Percentiles rank a stretch among this genome's conserved stretches.
Evolutionary conservation across 305 asterid genomes (phyloP).

Genomic region (Galium porrigens): DNA sequence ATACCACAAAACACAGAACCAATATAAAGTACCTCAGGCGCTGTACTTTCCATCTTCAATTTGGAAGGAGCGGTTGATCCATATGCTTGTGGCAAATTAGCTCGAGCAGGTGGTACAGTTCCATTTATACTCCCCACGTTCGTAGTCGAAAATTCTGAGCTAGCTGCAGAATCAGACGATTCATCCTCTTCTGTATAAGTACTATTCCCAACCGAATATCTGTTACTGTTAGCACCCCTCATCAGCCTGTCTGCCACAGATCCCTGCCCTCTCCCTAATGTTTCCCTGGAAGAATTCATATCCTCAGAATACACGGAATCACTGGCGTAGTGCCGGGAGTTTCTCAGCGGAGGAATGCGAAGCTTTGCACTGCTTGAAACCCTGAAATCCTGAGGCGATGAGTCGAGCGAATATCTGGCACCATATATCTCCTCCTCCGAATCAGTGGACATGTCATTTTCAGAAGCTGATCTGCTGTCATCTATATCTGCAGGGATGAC

Average conservation of each 20-base stretch:
- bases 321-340: constrained; percentile 22
- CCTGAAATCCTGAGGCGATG: constrained; percentile 36
- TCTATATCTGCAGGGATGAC: constrained; percentile 26
- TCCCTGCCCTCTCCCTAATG: constrained; percentile 26
- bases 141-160: constrained; percentile 37
- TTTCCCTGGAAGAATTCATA: constrained; percentile 32
- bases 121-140: constrained; percentile 24
- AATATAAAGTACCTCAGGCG: constrained; percentile 20
- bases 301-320: constrained; percentile 30
- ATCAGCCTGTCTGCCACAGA: constrained; percentile 18
- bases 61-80: constrained; percentile 22
- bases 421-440: constrained; percentile 33
- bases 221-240: constrained; percentile 29
- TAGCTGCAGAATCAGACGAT: constrained; percentile 31
- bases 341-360: constrained; percentile 18
- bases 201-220: constrained; percentile 23
- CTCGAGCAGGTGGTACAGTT: constrained; percentile 16
- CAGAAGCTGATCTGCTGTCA: constrained; percentile 28
- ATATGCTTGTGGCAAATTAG: constrained; percentile 20
- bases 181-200: constrained; percentile 38
- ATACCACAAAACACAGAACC: not conserved
- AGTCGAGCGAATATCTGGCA: constrained; percentile 34
- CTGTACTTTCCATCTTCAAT: constrained; percentile 17
- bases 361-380: constrained; percentile 22
- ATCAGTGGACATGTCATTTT: constrained; percentile 30